These are phyloP conservation scores for Persicaria maculosa DNA, from an alignment of 148 eudicot genomes.

Conservation along the genomic window DNA sequence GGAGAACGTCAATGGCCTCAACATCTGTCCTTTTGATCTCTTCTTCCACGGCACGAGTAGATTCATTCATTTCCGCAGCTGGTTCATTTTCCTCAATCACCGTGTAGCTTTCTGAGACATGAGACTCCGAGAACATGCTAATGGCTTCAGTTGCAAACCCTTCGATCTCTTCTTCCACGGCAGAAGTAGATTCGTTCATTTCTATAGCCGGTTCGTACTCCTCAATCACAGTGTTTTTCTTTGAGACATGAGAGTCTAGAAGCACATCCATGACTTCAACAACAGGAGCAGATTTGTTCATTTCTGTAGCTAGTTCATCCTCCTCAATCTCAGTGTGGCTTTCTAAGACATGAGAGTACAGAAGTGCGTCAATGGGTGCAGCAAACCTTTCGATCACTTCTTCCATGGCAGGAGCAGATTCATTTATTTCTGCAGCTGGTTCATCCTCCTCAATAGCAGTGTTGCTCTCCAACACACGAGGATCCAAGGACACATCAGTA, in stretches of 20 bases:
- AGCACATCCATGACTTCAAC: background rate
- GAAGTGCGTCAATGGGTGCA: background rate
- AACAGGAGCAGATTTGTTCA: slow-evolving; percentile 15
- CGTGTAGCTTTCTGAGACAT: background rate
- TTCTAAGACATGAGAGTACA: background rate
- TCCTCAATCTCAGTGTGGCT: background rate
- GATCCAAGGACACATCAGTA: background rate
- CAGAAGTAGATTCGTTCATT: slow-evolving; percentile 14
- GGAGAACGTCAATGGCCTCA: background rate
- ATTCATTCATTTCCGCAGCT: slow-evolving; percentile 4
- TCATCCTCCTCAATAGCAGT: slow-evolving; percentile 13
- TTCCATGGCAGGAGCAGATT: slow-evolving; percentile 12
- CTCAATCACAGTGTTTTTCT: background rate
- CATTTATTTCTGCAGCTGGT: slow-evolving; percentile 18
- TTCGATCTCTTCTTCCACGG: slow-evolving; percentile 4
- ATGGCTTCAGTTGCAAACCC: background rate
- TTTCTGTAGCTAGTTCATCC: slow-evolving; percentile 14
- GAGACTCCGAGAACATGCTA: background rate
- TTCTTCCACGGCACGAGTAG: slow-evolving; percentile 8
- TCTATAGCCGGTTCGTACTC: slow-evolving; percentile 16
- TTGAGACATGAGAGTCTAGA: background rate
- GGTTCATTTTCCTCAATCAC: slow-evolving; percentile 9
- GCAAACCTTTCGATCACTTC: background rate
- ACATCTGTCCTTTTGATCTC: background rate
- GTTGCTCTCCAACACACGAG: background rate